phyloP scores from a whole-genome alignment of 2,329 filamentous ascomycete species.

The Elsinoe perseae region DNA sequence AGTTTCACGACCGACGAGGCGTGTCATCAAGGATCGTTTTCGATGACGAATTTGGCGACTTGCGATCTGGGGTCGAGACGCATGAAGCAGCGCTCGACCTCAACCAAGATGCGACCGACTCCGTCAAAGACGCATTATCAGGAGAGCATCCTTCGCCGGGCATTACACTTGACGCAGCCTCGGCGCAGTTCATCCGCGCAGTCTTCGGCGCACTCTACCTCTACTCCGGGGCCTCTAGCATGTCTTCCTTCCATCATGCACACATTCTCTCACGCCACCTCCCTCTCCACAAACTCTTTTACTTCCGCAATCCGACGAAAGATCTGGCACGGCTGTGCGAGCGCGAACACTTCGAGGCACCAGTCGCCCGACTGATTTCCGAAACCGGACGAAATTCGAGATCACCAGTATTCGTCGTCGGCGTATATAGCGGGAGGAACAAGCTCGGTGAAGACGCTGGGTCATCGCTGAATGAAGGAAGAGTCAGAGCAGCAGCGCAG shows the following conservation, averaged over 20 bases:
- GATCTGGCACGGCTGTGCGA: conserved; percentile 79
- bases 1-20: conserved; percentile 56
- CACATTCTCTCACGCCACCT: conserved; percentile 58
- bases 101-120: background rate
- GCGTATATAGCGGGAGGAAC: conserved; percentile 84
- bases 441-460: conserved; percentile 89
- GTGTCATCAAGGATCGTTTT: conserved; percentile 70
- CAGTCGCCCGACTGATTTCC: conserved; percentile 76
- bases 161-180: conserved; percentile 51
- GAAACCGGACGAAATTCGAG: conserved; percentile 82
- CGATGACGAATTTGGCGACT: conserved; percentile 77
- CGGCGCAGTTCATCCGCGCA: conserved; percentile 71
- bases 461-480: conserved; percentile 66
- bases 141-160: conserved; percentile 1
- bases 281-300: conserved; percentile 63
- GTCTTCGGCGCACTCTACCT: conserved; percentile 78
- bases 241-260: conserved; percentile 71
- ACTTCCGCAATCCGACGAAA: conserved; percentile 73
- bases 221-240: conserved; percentile 69
- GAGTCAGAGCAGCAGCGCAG: conserved; percentile 71
- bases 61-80: conserved; percentile 29
- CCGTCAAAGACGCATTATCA: conserved; percentile 15
- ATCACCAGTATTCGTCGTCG: conserved; percentile 86
- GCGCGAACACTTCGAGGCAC: conserved; percentile 79
- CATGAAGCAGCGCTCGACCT: conserved; percentile 2